phyloP scores from a whole-genome alignment of 371 early-diverging fungal species.

The Mucor indicus region DNA sequence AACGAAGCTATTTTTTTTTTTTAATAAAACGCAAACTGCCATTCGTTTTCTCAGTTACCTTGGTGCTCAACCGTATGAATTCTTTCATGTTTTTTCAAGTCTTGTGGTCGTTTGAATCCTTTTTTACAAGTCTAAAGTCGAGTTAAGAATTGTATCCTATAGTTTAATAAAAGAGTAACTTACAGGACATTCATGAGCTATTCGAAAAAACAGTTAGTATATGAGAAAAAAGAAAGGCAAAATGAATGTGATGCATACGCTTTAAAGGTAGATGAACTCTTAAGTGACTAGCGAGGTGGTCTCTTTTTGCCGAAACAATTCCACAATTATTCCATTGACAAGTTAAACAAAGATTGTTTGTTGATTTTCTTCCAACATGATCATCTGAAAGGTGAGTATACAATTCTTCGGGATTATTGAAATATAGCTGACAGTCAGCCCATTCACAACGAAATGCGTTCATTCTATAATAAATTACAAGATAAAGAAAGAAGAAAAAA shows the following conservation, averaged over 20 bases:
- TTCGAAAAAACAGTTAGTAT: neutral
- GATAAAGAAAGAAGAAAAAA: neutral
- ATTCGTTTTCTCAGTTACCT: conserved; percentile 15
- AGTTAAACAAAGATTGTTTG: conserved; percentile 82
- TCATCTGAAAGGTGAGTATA: conserved; percentile 80
- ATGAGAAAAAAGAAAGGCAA: no score
- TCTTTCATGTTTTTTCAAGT: conserved; percentile 90
- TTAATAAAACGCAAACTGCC: no score
- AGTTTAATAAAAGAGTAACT: neutral
- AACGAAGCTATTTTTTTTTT: conserved; percentile 25
- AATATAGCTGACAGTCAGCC: conserved; percentile 45
- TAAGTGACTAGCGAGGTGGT: conserved; percentile 91
- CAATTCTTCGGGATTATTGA: conserved; percentile 74
- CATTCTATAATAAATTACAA: conserved; percentile 4
- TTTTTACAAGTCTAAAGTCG: conserved; percentile 69
- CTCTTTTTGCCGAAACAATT: conserved; percentile 75
- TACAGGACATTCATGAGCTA: conserved; percentile 26
- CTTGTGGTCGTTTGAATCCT: conserved; percentile 92
- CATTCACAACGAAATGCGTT: conserved; percentile 43
- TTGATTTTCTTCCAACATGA: conserved; percentile 88
- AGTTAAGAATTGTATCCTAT: neutral
- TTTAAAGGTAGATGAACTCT: conserved; percentile 87
- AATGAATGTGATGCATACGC: conserved; percentile 70
- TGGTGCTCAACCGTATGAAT: conserved; percentile 69
- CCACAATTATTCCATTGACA: conserved; percentile 88